A percentile compares a stretch with the other conserved stretches of the same genome.
Conservation (phyloP, 139 green algal species). For the Chlorella sp. region DNA sequence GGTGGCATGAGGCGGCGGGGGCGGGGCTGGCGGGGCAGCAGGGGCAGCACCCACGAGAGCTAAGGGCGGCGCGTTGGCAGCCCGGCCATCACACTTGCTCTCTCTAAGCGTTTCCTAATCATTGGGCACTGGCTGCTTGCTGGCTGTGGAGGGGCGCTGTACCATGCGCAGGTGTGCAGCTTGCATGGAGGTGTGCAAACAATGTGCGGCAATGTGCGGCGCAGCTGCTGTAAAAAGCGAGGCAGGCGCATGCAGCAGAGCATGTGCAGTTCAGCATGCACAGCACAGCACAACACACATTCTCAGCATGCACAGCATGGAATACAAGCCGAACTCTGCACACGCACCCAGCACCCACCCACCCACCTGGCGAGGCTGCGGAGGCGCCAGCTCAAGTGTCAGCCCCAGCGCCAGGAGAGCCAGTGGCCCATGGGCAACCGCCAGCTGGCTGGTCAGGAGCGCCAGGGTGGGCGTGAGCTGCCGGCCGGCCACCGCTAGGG, state of each 20-base stretch:
- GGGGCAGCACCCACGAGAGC: background rate
- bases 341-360: background rate
- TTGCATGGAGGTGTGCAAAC: background rate
- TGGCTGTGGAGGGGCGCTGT: background rate
- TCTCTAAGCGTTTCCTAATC: conserved; percentile 19
- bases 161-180: background rate
- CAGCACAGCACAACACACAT: too few relatives aligned
- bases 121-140: conserved; percentile 2
- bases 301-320: background rate
- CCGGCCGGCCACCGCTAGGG: conserved; percentile 12
- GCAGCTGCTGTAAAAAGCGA: background rate
- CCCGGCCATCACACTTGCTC: conserved; percentile 25
- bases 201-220: background rate
- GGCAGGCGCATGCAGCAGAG: background rate
- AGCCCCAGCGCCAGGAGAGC: conserved; percentile 40
- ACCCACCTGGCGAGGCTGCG: conserved; percentile 30
- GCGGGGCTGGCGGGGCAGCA: background rate
- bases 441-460: conserved; percentile 15
- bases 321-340: too few relatives aligned
- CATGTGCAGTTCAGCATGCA: background rate
- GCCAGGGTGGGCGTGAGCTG: conserved; percentile 40
- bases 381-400: conserved; percentile 12
- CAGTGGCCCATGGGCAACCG: conserved; percentile 38
- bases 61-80: conserved; percentile 15
- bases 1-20: background rate